phyloP scores from a whole-genome alignment of 78 protist genomes.

The Blattamonas nauphoetae region DNA sequence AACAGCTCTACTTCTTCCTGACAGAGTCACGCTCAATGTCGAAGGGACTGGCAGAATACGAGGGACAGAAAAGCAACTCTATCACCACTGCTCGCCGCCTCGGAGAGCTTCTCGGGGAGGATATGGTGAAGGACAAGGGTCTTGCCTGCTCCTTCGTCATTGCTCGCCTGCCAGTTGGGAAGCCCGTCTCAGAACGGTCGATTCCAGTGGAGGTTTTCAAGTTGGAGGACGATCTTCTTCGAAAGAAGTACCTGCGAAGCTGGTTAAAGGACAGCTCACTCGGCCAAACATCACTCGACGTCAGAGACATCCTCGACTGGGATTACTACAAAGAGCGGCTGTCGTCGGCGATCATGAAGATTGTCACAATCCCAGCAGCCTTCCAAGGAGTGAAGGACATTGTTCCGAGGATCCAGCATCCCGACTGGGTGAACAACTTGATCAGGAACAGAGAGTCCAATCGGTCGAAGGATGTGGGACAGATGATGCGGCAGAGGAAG shows the following conservation, averaged over 20 bases:
- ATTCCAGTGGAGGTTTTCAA: conserved; percentile 79
- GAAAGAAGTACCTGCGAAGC: background rate
- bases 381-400: conserved; percentile 80
- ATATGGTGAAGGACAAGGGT: conserved; percentile 83
- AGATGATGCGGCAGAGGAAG: too few relatives aligned
- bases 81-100: conserved; percentile 61
- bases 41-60: conserved; percentile 72
- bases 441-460: too few relatives aligned
- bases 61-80: conserved; percentile 45
- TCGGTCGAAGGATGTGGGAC: too few relatives aligned
- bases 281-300: conserved; percentile 16
- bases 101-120: conserved; percentile 70
- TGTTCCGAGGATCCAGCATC: conserved; percentile 83
- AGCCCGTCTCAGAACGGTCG: conserved; percentile 87
- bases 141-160: conserved; percentile 74
- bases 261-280: background rate
- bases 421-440: conserved; percentile 71
- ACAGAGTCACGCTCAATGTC: conserved; percentile 76
- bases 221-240: conserved; percentile 25
- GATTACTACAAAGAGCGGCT: conserved; percentile 78
- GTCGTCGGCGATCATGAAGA: conserved; percentile 73
- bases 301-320: conserved; percentile 83
- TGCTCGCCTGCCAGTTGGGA: conserved; percentile 63
- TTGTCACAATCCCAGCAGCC: conserved; percentile 94
- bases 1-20: conserved; percentile 70